These are phyloP conservation scores for Coemansia sp. DNA, from an alignment of 192 early-diverging fungal genomes.

Conservation along the genomic window DNA sequence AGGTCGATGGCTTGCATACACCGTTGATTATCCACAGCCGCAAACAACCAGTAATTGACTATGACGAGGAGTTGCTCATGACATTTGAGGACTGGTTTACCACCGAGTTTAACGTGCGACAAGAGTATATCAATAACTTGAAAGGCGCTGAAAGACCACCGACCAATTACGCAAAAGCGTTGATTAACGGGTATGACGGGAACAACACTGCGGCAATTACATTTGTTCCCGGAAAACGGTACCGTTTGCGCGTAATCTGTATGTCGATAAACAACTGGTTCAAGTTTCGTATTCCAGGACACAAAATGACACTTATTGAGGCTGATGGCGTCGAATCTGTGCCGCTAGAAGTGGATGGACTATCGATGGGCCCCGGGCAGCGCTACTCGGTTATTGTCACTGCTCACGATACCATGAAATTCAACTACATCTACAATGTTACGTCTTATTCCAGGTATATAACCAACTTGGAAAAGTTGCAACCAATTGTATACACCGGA, in stretches of 20 bases:
- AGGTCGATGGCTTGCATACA: conserved; percentile 76
- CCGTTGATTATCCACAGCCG: conserved; percentile 67
- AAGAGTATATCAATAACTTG: background rate
- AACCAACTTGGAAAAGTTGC: conserved; percentile 42
- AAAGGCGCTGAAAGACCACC: background rate
- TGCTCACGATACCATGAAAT: conserved; percentile 53
- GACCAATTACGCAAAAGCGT: background rate
- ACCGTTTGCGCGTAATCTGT: conserved; percentile 73
- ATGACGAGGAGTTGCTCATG: conserved; percentile 65
- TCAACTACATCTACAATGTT: conserved; percentile 66
- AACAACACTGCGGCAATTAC: conserved; percentile 43
- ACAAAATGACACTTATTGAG: conserved; percentile 75
- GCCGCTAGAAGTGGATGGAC: conserved; percentile 51
- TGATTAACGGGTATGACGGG: conserved; percentile 49
- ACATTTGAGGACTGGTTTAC: conserved; percentile 71
- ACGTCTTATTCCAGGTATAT: conserved; percentile 67
- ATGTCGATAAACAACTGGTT: conserved; percentile 67
- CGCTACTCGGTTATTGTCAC: conserved; percentile 75
- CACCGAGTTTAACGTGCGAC: conserved; percentile 37
- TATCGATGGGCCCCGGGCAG: conserved; percentile 68
- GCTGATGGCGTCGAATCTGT: conserved; percentile 64
- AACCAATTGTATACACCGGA: conserved; percentile 30
- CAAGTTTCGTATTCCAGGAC: conserved; percentile 70
- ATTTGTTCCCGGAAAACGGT: conserved; percentile 72
- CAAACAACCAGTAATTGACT: conserved; percentile 34